These are phyloP conservation scores for Hypomyces rosellus DNA, from an alignment of 2,329 filamentous ascomycete genomes.

Conservation along the genomic window DNA sequence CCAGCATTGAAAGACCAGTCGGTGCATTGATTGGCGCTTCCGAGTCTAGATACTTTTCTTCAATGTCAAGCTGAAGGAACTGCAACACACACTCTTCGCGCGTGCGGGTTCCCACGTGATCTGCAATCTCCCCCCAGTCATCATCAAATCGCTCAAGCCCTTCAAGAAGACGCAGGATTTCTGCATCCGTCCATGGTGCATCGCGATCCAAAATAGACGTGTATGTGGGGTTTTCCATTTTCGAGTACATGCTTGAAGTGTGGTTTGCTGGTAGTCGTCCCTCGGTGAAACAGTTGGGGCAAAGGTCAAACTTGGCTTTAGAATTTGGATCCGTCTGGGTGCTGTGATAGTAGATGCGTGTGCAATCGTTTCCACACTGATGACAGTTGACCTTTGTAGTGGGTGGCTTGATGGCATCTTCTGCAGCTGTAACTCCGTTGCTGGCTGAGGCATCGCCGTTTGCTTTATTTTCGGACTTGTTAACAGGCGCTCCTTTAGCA, in stretches of 20 bases:
- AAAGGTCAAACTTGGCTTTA: constrained; percentile 78
- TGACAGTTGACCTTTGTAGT: constrained; percentile 73
- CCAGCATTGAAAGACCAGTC: constrained; percentile 59
- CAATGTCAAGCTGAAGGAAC: constrained; percentile 93
- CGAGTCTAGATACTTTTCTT: constrained; percentile 91
- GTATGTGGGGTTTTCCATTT: constrained; percentile 83
- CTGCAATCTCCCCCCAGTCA: constrained; percentile 89
- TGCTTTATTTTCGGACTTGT: constrained; percentile 61
- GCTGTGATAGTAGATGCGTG: constrained; percentile 55
- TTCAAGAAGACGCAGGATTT: constrained; percentile 83
- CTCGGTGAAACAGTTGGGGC: constrained; percentile 84
- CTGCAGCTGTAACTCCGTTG: constrained; percentile 56
- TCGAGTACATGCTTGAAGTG: constrained; percentile 73
- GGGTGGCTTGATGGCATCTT: constrained; percentile 59
- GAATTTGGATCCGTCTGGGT: constrained; percentile 51
- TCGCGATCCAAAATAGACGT: constrained; percentile 74
- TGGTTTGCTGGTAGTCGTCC: constrained; percentile 76
- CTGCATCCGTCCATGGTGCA: constrained; percentile 83
- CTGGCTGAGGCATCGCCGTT: constrained; percentile 66
- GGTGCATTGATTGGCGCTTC: constrained; percentile 49
- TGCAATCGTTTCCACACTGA: constrained; percentile 88
- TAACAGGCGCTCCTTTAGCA: constrained; percentile 68
- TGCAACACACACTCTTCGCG: constrained; percentile 95
- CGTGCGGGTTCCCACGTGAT: constrained; percentile 85
- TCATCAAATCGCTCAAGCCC: constrained; percentile 90